Conservation (phyloP, 176 grass and related monocot species). For the Pontederia paniculata region DNA sequence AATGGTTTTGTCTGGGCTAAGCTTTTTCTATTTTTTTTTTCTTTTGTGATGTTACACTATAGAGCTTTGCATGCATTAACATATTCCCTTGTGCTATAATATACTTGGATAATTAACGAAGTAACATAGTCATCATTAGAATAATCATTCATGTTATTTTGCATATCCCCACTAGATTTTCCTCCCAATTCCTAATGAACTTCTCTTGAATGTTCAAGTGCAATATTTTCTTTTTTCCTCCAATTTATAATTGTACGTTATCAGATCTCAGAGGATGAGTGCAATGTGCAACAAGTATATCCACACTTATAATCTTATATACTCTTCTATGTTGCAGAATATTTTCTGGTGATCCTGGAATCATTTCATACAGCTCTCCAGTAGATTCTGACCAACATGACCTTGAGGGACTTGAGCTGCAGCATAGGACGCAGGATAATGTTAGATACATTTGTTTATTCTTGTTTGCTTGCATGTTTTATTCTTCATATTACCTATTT, state of each 20-base stretch:
- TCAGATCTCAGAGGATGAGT: not conserved
- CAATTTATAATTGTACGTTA: no score
- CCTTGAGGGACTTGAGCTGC: conserved; percentile 42
- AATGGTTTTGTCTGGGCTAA: no score
- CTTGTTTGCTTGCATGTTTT: not conserved
- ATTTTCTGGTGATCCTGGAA: conserved; percentile 85
- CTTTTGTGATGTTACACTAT: no score
- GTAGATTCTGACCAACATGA: conserved; percentile 53
- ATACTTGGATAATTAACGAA: no score
- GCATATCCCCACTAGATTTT: no score
- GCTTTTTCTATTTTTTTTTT: no score
- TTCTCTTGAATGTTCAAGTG: no score
- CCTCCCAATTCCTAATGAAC: not conserved
- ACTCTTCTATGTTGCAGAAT: conserved; percentile 43
- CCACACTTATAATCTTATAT: not conserved
- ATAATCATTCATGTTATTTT: no score
- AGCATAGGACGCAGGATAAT: conserved; percentile 41
- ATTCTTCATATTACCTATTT: not conserved
- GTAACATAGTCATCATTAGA: no score
- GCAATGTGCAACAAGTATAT: not conserved
- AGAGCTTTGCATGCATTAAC: no score
- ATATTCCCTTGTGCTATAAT: no score
- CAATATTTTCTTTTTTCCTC: no score
- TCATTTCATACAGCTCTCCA: conserved; percentile 52
- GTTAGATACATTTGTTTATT: conserved; percentile 20